Evolutionary conservation across 2,329 filamentous ascomycete species (phyloP), one percentile per base, ranked within the genome.

Genomic region (Aspergillus sp.): DNA sequence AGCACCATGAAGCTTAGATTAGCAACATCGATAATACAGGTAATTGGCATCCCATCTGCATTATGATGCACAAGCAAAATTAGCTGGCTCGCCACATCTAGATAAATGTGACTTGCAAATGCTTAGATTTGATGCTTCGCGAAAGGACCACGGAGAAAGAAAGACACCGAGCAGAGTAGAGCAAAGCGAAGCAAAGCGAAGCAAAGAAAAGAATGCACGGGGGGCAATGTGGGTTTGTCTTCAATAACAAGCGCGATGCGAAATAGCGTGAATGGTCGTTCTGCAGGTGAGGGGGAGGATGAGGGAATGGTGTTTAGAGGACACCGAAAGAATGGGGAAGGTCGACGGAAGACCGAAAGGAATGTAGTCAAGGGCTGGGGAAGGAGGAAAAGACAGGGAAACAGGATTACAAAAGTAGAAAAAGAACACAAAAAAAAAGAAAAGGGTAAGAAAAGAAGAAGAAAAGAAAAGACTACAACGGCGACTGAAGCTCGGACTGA

Each of bases 21-120:
- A 68, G 65, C 63, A 67, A 66, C 67, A 68, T 70, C 54, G 63
- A 71, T 65, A 65, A 65, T 63, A 62, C 58, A 67, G 66, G 68
- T 61, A 69, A 67, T 64, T 68, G 67, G 71, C 68, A 70, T 71
- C 67, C 69, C 70, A 73, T 73, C 65, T 67, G 66, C 68, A 69
- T 67, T 64, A 58, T 68, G 58, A 64, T 65, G 63, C 65, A 66
- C 61, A 60, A 66, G 58, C 54, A 64, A 55, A 54, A 57, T 58
- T 55, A 62, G 58, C 49, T 60, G 55, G 62, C 60, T 58, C 54
- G 62, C 59, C 42, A 65, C 62, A 64, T 67, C 49, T 61, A 59
- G 50, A 56, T 49, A 62, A 51, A 42, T 42, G 36, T 5, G 36
- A 42, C 14, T n/a, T n/a, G 36, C 36, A 16, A 42, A n/a, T 42